phyloP scores from a whole-genome alignment of 495 filamentous ascomycete species.

The Penicillium ochrochloron region DNA sequence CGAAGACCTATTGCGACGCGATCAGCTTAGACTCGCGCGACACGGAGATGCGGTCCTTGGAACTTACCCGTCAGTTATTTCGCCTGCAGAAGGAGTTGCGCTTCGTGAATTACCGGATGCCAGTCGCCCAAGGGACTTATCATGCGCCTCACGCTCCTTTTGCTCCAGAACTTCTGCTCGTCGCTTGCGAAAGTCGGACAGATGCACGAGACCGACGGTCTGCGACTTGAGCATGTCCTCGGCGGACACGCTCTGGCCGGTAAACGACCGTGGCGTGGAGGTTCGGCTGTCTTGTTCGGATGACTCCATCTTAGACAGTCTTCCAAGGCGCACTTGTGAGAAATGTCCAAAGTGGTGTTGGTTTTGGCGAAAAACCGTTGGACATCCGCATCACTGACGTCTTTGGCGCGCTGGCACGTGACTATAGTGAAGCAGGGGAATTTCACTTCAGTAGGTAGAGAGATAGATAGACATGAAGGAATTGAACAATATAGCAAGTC shows the following conservation, averaged over 20 bases:
- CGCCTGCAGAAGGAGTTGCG: conserved; percentile 58
- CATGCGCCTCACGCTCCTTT: conserved; percentile 80
- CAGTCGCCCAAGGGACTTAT: conserved; percentile 56
- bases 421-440: background rate
- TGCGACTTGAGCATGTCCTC: conserved; percentile 90
- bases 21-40: conserved; percentile 37
- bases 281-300: conserved; percentile 43
- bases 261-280: conserved; percentile 63
- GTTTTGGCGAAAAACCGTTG: background rate
- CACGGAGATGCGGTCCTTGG: conserved; percentile 23
- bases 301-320: conserved; percentile 34
- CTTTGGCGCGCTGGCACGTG: conserved; percentile 25
- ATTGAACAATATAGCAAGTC: background rate
- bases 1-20: conserved; percentile 44
- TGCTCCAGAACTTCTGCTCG: conserved; percentile 93
- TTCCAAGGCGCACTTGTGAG: background rate
- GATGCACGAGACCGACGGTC: conserved; percentile 89
- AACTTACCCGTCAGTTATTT: conserved; percentile 58
- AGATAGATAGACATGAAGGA: background rate
- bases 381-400: conserved; percentile 24
- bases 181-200: conserved; percentile 95
- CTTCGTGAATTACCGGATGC: conserved; percentile 54
- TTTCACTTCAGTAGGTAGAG: background rate
- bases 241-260: conserved; percentile 76
- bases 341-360: background rate